These are phyloP conservation scores for Saccharomyces uvarum DNA, from an alignment of 1,139 yeast species.

Conservation along the genomic window DNA sequence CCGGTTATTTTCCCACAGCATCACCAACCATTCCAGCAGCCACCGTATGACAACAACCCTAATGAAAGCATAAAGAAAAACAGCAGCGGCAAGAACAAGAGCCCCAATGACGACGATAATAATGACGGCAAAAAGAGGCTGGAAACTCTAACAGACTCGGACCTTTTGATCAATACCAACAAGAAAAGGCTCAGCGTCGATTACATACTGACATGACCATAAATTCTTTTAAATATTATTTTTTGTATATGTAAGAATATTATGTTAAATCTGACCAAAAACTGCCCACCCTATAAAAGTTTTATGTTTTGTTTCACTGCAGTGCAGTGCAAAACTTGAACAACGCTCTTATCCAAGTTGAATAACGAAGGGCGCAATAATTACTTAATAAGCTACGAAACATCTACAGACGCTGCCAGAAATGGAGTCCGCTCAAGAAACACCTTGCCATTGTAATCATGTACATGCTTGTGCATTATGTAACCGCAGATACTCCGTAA, in stretches of 20 bases:
- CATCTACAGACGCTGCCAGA: too few relatives aligned
- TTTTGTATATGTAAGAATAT: neutral
- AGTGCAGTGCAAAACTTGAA: too few relatives aligned
- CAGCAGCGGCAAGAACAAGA: conserved; percentile 3
- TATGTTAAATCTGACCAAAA: neutral
- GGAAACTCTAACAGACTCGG: neutral
- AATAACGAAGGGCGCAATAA: too few relatives aligned
- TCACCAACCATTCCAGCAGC: neutral
- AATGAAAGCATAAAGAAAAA: neutral
- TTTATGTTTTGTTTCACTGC: too few relatives aligned
- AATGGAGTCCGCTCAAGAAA: neutral
- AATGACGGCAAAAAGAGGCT: conserved; percentile 1
- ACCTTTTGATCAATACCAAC: conserved; percentile 7
- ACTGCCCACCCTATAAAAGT: neutral
- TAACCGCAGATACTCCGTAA: neutral
- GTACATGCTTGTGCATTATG: neutral
- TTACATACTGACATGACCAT: conserved; percentile 1
- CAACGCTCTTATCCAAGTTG: too few relatives aligned
- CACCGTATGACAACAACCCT: neutral
- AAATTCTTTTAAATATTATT: neutral
- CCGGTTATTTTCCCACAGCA: neutral
- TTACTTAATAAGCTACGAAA: too few relatives aligned
- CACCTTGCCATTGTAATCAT: neutral
- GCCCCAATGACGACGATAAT: conserved; percentile 1
- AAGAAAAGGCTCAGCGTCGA: conserved; percentile 5